Conservation (phyloP, 345 rosid species). For the Syzygium aromaticum region DNA sequence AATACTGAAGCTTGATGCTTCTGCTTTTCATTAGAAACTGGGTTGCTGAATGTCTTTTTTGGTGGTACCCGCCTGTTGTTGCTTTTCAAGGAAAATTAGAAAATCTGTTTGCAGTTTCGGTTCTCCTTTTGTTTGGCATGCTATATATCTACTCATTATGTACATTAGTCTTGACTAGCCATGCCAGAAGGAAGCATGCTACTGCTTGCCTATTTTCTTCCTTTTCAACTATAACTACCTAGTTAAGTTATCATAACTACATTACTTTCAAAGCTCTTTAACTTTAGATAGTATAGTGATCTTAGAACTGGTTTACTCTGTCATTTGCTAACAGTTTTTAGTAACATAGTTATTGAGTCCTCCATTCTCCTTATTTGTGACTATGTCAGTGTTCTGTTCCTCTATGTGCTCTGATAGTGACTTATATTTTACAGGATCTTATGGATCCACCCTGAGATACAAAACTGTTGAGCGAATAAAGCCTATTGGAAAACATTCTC, state of each 20-base stretch:
- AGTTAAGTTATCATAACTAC: background rate
- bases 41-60: background rate
- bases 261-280: background rate
- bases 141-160: background rate
- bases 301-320: background rate
- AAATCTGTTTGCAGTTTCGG: background rate
- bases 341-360: background rate
- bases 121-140: background rate
- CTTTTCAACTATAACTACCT: background rate
- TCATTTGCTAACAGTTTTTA: background rate
- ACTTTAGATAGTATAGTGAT: background rate
- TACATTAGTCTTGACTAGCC: background rate
- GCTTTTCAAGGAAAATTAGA: background rate
- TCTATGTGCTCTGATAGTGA: background rate
- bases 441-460: slow-evolving; percentile 92
- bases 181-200: background rate
- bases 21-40: background rate
- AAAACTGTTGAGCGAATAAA: slow-evolving; percentile 83
- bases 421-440: slow-evolving; percentile 49
- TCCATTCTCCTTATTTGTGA: background rate
- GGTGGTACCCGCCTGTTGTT: background rate
- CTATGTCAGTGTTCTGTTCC: background rate
- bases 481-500: slow-evolving; percentile 90
- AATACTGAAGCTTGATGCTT: background rate
- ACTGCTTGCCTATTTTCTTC: background rate